These are phyloP conservation scores for Epichloe gansuensis DNA, from an alignment of 2,329 filamentous ascomycete genomes.

Conservation along the genomic window DNA sequence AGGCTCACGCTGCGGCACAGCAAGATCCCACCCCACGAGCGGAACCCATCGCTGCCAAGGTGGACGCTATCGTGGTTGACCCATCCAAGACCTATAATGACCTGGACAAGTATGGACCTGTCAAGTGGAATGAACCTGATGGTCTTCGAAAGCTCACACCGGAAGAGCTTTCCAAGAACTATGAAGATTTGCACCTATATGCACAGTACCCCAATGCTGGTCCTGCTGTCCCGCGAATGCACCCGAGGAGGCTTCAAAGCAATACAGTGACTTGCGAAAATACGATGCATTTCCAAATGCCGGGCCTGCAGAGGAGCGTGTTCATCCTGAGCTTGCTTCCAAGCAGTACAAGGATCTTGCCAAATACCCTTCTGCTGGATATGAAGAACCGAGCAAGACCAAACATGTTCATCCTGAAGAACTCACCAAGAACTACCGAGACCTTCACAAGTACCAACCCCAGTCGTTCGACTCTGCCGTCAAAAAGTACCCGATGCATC, in stretches of 20 bases:
- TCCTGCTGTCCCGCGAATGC: conserved; percentile 11
- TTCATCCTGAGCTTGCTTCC: conserved; percentile 20
- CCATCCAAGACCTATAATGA: conserved; percentile 4
- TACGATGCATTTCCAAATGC: conserved; percentile 20
- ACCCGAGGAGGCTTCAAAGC: conserved; percentile 25
- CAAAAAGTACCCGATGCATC: conserved; percentile 16
- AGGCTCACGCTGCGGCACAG: conserved; percentile 8
- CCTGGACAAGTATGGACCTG: conserved; percentile 9
- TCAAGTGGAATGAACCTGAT: conserved; percentile 7
- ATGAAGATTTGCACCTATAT: conserved; percentile 16
- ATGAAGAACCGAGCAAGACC: conserved; percentile 15
- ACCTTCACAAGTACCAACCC: conserved; percentile 29
- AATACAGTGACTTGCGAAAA: conserved; percentile 23
- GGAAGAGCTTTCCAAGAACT: conserved; percentile 19
- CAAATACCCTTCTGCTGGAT: conserved; percentile 19
- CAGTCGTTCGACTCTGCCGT: conserved; percentile 17
- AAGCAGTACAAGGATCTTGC: conserved; percentile 23
- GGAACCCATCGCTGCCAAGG: conserved; percentile 7
- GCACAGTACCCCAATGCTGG: conserved; percentile 17
- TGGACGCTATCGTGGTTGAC: neutral
- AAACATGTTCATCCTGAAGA: conserved; percentile 26
- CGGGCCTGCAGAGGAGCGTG: conserved; percentile 11
- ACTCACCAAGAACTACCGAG: conserved; percentile 26
- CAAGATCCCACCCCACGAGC: conserved; percentile 6
- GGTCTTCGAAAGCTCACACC: conserved; percentile 8